A percentile compares a stretch with the other conserved stretches of the same genome.
Evolutionary conservation across 1,284 basidiomycete species (phyloP).

Genomic region (Hemileia vastatrix): DNA sequence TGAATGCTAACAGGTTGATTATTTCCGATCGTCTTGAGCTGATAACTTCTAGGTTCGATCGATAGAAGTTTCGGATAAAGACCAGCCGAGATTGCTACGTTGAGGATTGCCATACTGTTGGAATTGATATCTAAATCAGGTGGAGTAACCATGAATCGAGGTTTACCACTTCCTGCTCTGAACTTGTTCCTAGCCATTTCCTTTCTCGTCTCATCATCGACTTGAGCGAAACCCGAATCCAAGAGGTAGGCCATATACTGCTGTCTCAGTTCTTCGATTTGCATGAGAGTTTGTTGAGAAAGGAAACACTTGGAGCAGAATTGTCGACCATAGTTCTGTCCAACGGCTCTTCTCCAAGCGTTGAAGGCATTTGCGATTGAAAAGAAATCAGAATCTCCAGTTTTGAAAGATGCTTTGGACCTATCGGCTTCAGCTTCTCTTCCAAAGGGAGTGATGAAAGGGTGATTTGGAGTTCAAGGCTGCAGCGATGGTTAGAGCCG

Average conservation of each 20-base stretch:
- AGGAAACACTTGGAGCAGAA: conserved; percentile 39
- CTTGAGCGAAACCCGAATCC: conserved; percentile 37
- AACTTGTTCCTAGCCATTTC: conserved; percentile 33
- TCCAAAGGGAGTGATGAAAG: conserved; percentile 36
- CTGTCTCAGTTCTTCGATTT: conserved; percentile 43
- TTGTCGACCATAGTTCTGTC: conserved; percentile 31
- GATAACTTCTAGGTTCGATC: conserved; percentile 53
- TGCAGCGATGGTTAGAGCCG: conserved; percentile 78
- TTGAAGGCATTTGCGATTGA: conserved; percentile 40
- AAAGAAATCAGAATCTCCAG: conserved; percentile 38
- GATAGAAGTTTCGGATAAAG: conserved; percentile 82
- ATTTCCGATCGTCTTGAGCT: conserved; percentile 73
- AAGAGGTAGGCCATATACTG: conserved; percentile 42
- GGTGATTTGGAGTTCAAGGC: conserved; percentile 24
- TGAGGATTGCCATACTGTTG: conserved; percentile 54
- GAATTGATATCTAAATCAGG: conserved; percentile 62
- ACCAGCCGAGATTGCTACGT: conserved; percentile 73
- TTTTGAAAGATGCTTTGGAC: conserved; percentile 38
- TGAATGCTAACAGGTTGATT: conserved; percentile 72
- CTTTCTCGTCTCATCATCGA: conserved; percentile 30
- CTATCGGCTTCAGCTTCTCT: conserved; percentile 36
- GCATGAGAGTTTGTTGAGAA: conserved; percentile 36
- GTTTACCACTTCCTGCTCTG: conserved; percentile 52
- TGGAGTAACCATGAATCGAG: conserved; percentile 68
- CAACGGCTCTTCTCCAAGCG: conserved; percentile 34